Percentiles rank a stretch among this genome's conserved stretches.
phyloP scores from a whole-genome alignment of 2,329 filamentous ascomycete species.

The Beauveria bassiana region DNA sequence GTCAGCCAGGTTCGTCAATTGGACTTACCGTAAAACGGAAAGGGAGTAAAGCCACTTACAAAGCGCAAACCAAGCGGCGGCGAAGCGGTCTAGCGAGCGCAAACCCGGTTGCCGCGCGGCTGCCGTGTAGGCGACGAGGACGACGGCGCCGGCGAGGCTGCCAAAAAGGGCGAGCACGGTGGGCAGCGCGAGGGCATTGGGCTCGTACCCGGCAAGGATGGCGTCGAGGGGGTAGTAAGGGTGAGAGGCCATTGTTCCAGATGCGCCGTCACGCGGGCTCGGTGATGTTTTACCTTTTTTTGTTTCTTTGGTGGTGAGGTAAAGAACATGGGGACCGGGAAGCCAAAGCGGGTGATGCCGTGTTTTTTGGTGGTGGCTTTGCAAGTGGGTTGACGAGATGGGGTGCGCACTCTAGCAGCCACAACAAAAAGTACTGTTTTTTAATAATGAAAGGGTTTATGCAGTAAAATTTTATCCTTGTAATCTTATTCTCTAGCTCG shows the following conservation, averaged over 20 bases:
- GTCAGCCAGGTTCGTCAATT: background rate
- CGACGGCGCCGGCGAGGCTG: slow-evolving; percentile 24
- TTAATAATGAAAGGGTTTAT: too few species aligned
- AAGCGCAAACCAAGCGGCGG: slow-evolving; percentile 46
- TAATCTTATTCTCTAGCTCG: too few species aligned
- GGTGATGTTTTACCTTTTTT: too few species aligned
- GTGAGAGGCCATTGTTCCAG: slow-evolving; percentile 19
- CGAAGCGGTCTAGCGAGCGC: slow-evolving; percentile 29
- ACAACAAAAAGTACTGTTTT: too few species aligned
- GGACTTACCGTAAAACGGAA: too few species aligned
- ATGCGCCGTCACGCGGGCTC: too few species aligned
- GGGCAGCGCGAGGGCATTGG: slow-evolving; percentile 30
- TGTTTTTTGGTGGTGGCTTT: background rate
- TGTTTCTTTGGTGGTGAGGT: background rate
- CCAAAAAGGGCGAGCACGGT: slow-evolving; percentile 29
- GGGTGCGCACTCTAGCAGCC: background rate
- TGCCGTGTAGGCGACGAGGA: slow-evolving; percentile 22
- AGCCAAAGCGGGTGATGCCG: too few species aligned
- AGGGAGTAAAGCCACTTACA: slow-evolving; percentile 31
- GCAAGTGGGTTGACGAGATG: background rate
- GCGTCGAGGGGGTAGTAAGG: slow-evolving; percentile 37
- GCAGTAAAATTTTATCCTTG: too few species aligned
- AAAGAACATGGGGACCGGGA: background rate
- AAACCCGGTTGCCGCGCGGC: slow-evolving; percentile 23
- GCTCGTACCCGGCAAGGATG: slow-evolving; percentile 30